A percentile compares a stretch with the other conserved stretches of the same genome.
These are phyloP conservation scores for Nitzschia inconspicua DNA, from an alignment of 108 stramenopile genomes.

Conservation along the genomic window DNA sequence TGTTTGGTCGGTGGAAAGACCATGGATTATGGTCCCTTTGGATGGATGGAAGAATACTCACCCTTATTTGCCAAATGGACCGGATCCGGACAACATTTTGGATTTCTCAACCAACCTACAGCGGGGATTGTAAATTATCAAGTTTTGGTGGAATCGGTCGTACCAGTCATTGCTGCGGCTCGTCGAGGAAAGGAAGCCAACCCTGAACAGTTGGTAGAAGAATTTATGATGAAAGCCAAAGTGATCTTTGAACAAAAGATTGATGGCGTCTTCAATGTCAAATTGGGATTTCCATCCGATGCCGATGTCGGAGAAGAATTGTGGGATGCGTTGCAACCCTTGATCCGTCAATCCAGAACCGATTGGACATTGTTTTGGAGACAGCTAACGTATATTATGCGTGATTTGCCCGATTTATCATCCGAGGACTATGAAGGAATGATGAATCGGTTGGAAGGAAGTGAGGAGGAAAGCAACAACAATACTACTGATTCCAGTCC, in stretches of 20 bases:
- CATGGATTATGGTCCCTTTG: slow-evolving; percentile 97
- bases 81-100: slow-evolving; percentile 79
- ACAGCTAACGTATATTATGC: slow-evolving; percentile 61
- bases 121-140: slow-evolving; percentile 84
- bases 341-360: slow-evolving; percentile 39
- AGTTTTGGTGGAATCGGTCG: slow-evolving; percentile 66
- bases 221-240: slow-evolving; percentile 49
- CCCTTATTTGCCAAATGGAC: slow-evolving; percentile 90
- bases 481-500: slow-evolving; percentile 30
- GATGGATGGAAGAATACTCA: slow-evolving; percentile 84
- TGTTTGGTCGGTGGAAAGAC: slow-evolving; percentile 77
- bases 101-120: slow-evolving; percentile 84
- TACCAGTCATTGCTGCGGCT: slow-evolving; percentile 66
- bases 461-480: too few relatives aligned
- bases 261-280: slow-evolving; percentile 46
- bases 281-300: slow-evolving; percentile 61
- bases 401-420: slow-evolving; percentile 39
- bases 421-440: slow-evolving; percentile 58
- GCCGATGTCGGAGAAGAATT: slow-evolving; percentile 48
- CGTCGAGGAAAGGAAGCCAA: slow-evolving; percentile 35
- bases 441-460: slow-evolving; percentile 48
- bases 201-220: slow-evolving; percentile 21
- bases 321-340: slow-evolving; percentile 58
- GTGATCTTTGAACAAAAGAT: slow-evolving; percentile 50
- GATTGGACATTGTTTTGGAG: slow-evolving; percentile 90